These are phyloP conservation scores for Lactarius vividus DNA, from an alignment of 768 basidiomycete species.

Conservation along the genomic window DNA sequence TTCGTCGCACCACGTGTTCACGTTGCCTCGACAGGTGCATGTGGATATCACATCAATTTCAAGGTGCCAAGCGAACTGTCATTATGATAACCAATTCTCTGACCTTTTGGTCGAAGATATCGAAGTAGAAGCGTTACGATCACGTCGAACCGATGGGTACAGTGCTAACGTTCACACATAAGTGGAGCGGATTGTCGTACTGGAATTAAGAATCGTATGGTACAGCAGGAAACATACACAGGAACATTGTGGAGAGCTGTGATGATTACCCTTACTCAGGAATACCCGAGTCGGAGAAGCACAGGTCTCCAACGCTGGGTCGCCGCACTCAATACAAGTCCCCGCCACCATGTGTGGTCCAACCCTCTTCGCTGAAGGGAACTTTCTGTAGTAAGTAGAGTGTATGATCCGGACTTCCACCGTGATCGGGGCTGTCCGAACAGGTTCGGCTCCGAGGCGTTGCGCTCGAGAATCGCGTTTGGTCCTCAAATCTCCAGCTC, in stretches of 20 bases:
- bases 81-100: background rate
- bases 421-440: too few relatives aligned
- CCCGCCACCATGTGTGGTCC: slow-evolving; percentile 15
- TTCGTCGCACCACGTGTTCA: background rate
- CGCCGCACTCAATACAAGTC: slow-evolving; percentile 13
- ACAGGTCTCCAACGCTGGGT: background rate
- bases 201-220: background rate
- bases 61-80: background rate
- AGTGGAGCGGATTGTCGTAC: background rate
- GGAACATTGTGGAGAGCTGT: background rate
- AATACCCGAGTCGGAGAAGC: background rate
- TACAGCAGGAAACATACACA: background rate
- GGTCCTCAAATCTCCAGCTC: too few relatives aligned
- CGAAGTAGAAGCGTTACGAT: background rate
- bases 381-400: background rate
- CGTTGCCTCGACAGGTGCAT: background rate
- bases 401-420: background rate
- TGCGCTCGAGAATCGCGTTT: background rate
- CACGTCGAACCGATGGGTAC: background rate
- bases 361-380: background rate
- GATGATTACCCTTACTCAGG: background rate
- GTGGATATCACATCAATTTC: background rate
- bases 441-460: background rate
- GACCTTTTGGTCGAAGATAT: background rate
- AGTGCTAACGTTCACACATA: background rate